Conservation (phyloP, 2,329 filamentous ascomycete species). For the Trichocomaceae sp. region DNA sequence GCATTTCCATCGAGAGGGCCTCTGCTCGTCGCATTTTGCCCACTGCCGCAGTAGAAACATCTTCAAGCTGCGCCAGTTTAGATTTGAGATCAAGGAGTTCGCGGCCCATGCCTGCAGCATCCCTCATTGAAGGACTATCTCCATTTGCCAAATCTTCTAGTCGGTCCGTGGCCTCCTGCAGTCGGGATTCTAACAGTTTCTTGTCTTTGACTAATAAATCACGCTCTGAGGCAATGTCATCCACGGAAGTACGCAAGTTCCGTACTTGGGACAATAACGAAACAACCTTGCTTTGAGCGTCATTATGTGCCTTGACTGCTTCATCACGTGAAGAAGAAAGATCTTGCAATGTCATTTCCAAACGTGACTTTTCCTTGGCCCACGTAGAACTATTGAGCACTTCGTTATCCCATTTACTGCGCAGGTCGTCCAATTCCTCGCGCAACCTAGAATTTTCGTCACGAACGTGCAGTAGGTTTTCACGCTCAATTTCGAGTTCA, state of each 20-base stretch:
- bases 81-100: conserved; percentile 87
- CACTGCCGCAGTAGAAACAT: conserved; percentile 82
- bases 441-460: conserved; percentile 79
- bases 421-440: conserved; percentile 91
- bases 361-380: conserved; percentile 92
- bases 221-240: conserved; percentile 78
- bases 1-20: conserved; percentile 76
- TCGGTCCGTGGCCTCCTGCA: conserved; percentile 80
- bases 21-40: conserved; percentile 97
- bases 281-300: conserved; percentile 89
- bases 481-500: conserved; percentile 87
- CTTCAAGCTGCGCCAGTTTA: conserved; percentile 82
- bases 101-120: conserved; percentile 80
- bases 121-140: conserved; percentile 79
- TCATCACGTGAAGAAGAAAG: conserved; percentile 89
- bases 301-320: conserved; percentile 85
- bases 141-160: conserved; percentile 82
- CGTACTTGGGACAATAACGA: conserved; percentile 84
- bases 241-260: conserved; percentile 71
- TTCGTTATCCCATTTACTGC: conserved; percentile 97
- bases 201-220: conserved; percentile 84
- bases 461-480: conserved; percentile 77
- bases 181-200: conserved; percentile 73
- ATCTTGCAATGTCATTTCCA: conserved; percentile 84
- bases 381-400: conserved; percentile 95